These are phyloP conservation scores for Juglanconis oblonga DNA, from an alignment of 2,329 filamentous ascomycete species.

Conservation along the genomic window DNA sequence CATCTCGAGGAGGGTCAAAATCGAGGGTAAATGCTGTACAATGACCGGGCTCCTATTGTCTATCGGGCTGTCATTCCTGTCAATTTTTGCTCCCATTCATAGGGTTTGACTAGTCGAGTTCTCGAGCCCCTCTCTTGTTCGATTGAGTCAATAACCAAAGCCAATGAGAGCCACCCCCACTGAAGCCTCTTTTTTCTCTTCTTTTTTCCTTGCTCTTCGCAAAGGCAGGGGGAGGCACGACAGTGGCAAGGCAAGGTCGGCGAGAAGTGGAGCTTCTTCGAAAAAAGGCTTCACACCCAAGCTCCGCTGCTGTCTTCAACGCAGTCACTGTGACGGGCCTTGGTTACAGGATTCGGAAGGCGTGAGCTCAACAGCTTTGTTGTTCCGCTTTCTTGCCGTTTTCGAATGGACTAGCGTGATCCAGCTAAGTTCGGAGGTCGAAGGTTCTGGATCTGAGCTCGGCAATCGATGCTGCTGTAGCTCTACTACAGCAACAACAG, in stretches of 20 bases:
- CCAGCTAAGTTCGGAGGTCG: background rate
- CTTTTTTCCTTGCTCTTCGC: background rate
- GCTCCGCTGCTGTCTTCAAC: background rate
- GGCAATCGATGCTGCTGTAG: constrained; percentile 1
- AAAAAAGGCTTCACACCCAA: background rate
- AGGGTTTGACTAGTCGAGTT: background rate
- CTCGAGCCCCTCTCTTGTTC: constrained; percentile 6
- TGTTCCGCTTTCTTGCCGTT: background rate
- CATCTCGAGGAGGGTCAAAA: background rate
- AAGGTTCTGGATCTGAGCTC: background rate
- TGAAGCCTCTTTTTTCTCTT: constrained; percentile 3
- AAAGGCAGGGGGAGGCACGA: background rate
- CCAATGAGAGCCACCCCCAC: background rate
- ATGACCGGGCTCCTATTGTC: constrained; percentile 3
- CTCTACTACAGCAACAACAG: constrained; percentile 4
- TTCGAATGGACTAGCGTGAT: too few species aligned
- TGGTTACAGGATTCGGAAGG: background rate
- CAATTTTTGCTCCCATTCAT: background rate
- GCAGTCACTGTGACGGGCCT: background rate
- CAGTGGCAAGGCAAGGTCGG: background rate
- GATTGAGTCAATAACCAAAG: constrained; percentile 14
- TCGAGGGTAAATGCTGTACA: background rate
- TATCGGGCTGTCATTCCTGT: constrained; percentile 5
- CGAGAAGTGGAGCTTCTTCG: background rate
- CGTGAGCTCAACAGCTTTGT: background rate